These are phyloP conservation scores for Dendrostoma leiphaemia DNA, from an alignment of 2,329 filamentous ascomycete species.

Conservation along the genomic window DNA sequence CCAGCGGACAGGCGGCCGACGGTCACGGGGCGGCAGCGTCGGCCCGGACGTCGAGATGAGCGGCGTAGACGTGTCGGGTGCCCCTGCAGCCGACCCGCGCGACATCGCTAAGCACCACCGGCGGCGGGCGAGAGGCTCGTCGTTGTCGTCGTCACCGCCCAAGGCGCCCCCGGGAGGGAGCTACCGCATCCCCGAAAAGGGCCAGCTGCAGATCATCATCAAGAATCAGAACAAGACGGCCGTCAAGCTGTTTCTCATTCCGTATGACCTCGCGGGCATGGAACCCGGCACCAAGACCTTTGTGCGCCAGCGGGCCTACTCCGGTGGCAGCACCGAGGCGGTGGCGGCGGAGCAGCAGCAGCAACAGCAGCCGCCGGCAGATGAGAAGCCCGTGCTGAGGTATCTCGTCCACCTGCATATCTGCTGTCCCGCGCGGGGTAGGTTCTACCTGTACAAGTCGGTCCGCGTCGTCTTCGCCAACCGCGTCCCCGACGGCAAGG, in stretches of 20 bases:
- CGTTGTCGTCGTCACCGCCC: constrained; percentile 36
- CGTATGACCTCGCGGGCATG: constrained; percentile 92
- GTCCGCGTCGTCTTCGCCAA: constrained; percentile 96
- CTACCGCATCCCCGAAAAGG: constrained; percentile 91
- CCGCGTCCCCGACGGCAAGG: constrained; percentile 90
- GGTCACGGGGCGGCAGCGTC: constrained; percentile 28
- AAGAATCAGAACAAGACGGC: constrained; percentile 99
- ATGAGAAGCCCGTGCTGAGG: constrained; percentile 70
- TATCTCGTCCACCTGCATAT: constrained; percentile 94
- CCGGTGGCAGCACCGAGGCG: constrained; percentile 44
- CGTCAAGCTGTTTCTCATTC: constrained; percentile 91
- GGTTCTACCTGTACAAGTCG: constrained; percentile 87
- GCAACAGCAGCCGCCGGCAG: neutral
- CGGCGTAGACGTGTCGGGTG: constrained; percentile 10
- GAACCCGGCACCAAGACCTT: constrained; percentile 93
- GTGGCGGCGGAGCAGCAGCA: neutral
- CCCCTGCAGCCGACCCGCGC: constrained; percentile 1
- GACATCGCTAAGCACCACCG: constrained; percentile 27
- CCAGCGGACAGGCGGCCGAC: neutral
- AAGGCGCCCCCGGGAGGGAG: constrained; percentile 77
- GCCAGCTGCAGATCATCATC: constrained; percentile 93
- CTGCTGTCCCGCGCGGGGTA: constrained; percentile 78
- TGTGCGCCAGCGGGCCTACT: constrained; percentile 88
- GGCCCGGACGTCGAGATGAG: constrained; percentile 29
- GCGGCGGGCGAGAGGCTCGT: constrained; percentile 38